Percentiles rank a stretch among this genome's conserved stretches.
Conservation (phyloP, 2,329 filamentous ascomycete species). For the Paecilomyces formosus region DNA sequence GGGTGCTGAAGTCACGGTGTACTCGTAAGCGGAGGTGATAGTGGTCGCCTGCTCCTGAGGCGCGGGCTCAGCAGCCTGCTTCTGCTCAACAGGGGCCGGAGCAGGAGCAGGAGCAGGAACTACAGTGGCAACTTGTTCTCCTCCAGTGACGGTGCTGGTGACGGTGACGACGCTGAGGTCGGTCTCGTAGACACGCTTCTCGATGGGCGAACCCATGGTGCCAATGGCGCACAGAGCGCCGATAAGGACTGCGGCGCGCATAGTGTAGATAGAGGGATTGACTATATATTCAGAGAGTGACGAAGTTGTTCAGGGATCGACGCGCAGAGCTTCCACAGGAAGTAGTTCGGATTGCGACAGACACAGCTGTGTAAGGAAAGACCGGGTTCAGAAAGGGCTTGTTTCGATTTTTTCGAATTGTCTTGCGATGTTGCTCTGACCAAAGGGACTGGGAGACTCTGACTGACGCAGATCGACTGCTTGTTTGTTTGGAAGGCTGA, state of each 20-base stretch:
- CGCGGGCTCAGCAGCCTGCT: neutral
- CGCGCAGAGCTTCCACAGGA: constrained; percentile 30
- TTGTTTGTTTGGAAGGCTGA: constrained; percentile 5
- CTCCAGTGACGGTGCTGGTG: constrained; percentile 26
- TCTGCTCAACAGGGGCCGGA: neutral
- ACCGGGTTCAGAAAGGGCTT: neutral
- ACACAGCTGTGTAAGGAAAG: constrained; percentile 2
- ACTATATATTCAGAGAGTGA: constrained; percentile 3
- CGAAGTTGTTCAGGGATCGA: constrained; percentile 22
- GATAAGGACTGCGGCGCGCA: constrained; percentile 28
- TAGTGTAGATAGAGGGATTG: constrained; percentile 10
- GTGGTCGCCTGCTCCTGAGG: constrained; percentile 1
- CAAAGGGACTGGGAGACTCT: neutral
- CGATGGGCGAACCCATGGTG: constrained; percentile 23
- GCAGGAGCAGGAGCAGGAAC: neutral
- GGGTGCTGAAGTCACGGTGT: neutral
- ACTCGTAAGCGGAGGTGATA: neutral
- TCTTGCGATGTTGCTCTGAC: neutral
- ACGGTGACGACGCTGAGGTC: constrained; percentile 29
- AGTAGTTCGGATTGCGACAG: constrained; percentile 13
- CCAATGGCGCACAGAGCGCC: constrained; percentile 29
- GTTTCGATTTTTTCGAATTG: constrained; percentile 2
- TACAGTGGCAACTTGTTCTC: neutral
- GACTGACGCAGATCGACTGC: constrained; percentile 28
- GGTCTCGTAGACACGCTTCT: constrained; percentile 29